These are phyloP conservation scores for Alternaria infectoria DNA, from an alignment of 2,329 filamentous ascomycete species.

Conservation along the genomic window DNA sequence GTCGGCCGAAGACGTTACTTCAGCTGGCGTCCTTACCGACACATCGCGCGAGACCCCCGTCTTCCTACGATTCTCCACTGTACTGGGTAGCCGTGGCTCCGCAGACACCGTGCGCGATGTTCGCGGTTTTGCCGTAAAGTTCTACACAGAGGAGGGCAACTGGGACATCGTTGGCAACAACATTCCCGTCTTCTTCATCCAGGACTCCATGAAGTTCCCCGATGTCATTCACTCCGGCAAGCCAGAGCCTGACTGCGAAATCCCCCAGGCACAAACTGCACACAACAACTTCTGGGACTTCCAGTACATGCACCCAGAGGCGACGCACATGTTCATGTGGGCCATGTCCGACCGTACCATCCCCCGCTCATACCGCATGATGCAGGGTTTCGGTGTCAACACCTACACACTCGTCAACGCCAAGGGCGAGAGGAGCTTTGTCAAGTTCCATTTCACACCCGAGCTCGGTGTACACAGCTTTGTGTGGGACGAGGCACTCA, in stretches of 20 bases:
- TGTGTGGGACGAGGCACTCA: constrained; percentile 80
- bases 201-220: constrained; percentile 52
- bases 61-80: constrained; percentile 79
- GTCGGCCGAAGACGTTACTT: constrained; percentile 67
- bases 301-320: constrained; percentile 67
- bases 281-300: constrained; percentile 85
- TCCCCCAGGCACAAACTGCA: constrained; percentile 73
- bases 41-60: constrained; percentile 70
- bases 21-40: constrained; percentile 70
- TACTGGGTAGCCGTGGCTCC: constrained; percentile 74
- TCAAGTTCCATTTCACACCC: constrained; percentile 80
- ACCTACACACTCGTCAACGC: constrained; percentile 74
- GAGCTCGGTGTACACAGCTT: constrained; percentile 77
- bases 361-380: constrained; percentile 79
- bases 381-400: constrained; percentile 86
- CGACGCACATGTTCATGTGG: constrained; percentile 83
- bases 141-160: constrained; percentile 79
- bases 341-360: constrained; percentile 76
- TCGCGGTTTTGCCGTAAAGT: constrained; percentile 78
- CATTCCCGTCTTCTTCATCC: constrained; percentile 78
- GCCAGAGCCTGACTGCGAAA: constrained; percentile 72
- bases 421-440: constrained; percentile 72
- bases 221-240: constrained; percentile 70
- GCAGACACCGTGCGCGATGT: constrained; percentile 86
- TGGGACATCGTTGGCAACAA: constrained; percentile 79